These are phyloP conservation scores for Spinellus fusiger DNA, from an alignment of 192 early-diverging fungal species.

Conservation along the genomic window DNA sequence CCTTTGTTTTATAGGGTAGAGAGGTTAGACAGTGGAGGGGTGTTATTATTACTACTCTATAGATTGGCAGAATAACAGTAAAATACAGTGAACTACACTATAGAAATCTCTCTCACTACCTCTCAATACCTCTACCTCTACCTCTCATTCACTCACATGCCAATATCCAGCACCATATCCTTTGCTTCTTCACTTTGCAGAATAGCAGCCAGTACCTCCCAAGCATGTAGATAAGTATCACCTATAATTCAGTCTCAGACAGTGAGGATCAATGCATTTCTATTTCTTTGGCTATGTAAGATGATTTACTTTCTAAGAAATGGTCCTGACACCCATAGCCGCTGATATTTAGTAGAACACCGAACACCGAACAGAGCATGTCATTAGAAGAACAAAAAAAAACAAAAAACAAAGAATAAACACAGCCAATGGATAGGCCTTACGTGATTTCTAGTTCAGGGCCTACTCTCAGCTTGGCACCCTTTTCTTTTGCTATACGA, in stretches of 20 bases:
- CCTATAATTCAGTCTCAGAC: constrained; percentile 30
- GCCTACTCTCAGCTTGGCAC: constrained; percentile 82
- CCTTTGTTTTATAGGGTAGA: constrained; percentile 36
- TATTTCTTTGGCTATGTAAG: neutral
- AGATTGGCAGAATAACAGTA: neutral
- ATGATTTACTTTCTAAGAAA: constrained; percentile 77
- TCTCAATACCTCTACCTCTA: too few species aligned
- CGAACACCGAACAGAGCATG: neutral
- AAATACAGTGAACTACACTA: too few species aligned
- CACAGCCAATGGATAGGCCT: too few species aligned
- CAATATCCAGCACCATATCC: constrained; percentile 87
- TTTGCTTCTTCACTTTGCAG: constrained; percentile 56
- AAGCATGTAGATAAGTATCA: constrained; percentile 93
- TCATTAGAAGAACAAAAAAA: neutral
- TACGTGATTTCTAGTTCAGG: constrained; percentile 96
- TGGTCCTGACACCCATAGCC: constrained; percentile 99
- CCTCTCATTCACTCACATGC: constrained; percentile 94
- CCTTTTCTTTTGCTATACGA: constrained; percentile 67
- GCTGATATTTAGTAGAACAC: constrained; percentile 29
- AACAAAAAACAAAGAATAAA: neutral
- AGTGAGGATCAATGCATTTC: neutral
- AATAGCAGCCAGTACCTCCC: constrained; percentile 82
- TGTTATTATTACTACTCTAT: neutral
- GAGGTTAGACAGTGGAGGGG: neutral
- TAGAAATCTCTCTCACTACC: neutral